Base-by-base conservation (phyloP, 129 eudicot genomes). In the Silybum marianum region DNA sequence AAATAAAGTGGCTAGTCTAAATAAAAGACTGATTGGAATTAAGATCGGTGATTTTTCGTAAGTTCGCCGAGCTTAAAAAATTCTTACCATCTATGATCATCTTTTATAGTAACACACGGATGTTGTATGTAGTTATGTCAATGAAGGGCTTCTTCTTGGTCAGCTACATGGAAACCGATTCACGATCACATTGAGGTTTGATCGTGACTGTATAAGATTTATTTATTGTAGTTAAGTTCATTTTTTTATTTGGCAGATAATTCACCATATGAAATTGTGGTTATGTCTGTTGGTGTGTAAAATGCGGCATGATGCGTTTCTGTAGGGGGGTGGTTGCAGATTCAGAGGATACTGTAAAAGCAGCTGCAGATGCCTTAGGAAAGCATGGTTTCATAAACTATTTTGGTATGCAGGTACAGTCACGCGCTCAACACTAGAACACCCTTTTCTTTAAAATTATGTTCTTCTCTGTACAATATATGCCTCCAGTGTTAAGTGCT, bases 31-130 rank as follows among this genome's bases (percentile, higher is more conserved):
- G 70, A 86, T 92, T 80, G 98, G 97, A 77, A 89, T 95, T 38
- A 95, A 89, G 88, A 86, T 95, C 71, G 98, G 98, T 26, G 88
- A 95, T 81, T 95, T 95, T 84, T 88, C 97, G 98, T 95, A 79
- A 87, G 93, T 26, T 74, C 72, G 40, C 81, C 1, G 7, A 30
- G 26, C 58, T 72, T 80, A 9, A 58, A 30, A 32, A 66, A 19
- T 3, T 77, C 23, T 68, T 71, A 70, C 30, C 30, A 51, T 40
- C 23, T 11, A 67, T 78, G 40, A 79, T 75, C 51, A 80, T 23
- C 66, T 38, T 73, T 46, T 73, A 42, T 32, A 26, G 58, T 42
- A 66, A 72, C 70, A 63, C 48, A 36, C 26, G 77, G 62, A 80
- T 80, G 24, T 58, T 84, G 73, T 73, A 71, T 89, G 80, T 90